These are phyloP conservation scores for Globisporangium camurandrum DNA, from an alignment of 352 stramenopile genomes.

Conservation along the genomic window DNA sequence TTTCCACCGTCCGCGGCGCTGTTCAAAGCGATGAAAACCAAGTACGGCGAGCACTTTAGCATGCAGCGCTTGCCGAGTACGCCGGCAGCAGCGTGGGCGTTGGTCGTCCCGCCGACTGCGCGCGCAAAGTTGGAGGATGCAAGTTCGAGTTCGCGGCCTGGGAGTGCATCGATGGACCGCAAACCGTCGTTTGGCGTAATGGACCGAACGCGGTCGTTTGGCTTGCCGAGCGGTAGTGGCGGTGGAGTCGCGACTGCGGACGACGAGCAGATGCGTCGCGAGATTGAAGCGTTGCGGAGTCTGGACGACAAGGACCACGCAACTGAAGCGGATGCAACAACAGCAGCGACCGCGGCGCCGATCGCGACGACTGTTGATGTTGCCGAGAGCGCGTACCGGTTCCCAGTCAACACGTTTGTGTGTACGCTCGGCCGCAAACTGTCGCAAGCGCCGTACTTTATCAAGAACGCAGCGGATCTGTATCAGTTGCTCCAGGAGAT, in stretches of 20 bases:
- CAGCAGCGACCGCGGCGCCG: slow-evolving; percentile 28
- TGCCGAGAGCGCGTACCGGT: slow-evolving; percentile 30
- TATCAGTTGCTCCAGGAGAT: slow-evolving; percentile 81
- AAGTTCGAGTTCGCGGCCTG: slow-evolving; percentile 7
- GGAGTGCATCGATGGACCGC: slow-evolving; percentile 4
- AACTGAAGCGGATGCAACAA: slow-evolving; percentile 2
- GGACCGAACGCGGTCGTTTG: neutral
- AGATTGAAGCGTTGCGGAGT: slow-evolving; percentile 12
- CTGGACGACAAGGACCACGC: slow-evolving; percentile 21
- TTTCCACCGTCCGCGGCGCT: slow-evolving; percentile 77
- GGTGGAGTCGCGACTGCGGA: slow-evolving; percentile 6
- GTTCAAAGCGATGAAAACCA: slow-evolving; percentile 80
- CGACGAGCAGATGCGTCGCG: slow-evolving; percentile 13
- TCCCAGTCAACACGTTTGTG: slow-evolving; percentile 81
- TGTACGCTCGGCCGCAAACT: slow-evolving; percentile 78
- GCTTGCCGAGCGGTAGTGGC: slow-evolving; percentile 10
- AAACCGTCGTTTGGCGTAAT: slow-evolving; percentile 6
- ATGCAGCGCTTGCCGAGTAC: slow-evolving; percentile 69
- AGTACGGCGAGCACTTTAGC: slow-evolving; percentile 74
- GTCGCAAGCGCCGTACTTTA: slow-evolving; percentile 79
- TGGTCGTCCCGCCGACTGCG: slow-evolving; percentile 56
- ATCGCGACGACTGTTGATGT: slow-evolving; percentile 25
- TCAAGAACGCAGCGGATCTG: slow-evolving; percentile 83
- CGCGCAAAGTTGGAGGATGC: slow-evolving; percentile 57
- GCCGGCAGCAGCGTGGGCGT: slow-evolving; percentile 62